Conservation (phyloP, 371 early-diverging fungal species). For the Mortierella sp. region DNA sequence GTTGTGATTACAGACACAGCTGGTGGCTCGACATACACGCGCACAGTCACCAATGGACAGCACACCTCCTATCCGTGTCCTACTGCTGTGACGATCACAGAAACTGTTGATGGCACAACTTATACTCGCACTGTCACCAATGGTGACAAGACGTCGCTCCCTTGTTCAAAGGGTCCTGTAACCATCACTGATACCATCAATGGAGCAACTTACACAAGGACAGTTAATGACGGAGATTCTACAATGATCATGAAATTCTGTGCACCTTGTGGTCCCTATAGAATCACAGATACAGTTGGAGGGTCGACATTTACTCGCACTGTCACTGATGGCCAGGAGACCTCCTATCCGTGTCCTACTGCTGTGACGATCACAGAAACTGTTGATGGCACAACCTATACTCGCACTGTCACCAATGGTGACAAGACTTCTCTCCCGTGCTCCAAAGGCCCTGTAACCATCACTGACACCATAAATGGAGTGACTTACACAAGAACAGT, state of each 20-base stretch:
- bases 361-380: conserved; percentile 10
- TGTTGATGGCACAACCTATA: neutral
- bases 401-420: neutral
- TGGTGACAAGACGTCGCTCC: neutral
- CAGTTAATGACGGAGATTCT: too few species aligned
- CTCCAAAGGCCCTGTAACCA: conserved; percentile 1
- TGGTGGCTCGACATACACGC: too few species aligned
- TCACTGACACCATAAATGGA: conserved; percentile 18
- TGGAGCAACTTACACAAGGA: conserved; percentile 15
- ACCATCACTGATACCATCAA: conserved; percentile 17
- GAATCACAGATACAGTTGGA: neutral
- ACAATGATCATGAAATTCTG: too few species aligned
- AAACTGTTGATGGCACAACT: neutral
- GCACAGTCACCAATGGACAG: too few species aligned
- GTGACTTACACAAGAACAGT: conserved; percentile 14
- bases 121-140: too few species aligned
- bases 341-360: neutral
- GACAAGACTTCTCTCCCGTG: neutral
- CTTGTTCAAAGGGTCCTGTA: neutral
- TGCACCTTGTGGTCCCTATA: neutral
- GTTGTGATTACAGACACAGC: neutral
- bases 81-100: conserved; percentile 14
- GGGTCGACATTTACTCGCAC: too few species aligned
- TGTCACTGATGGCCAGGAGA: too few species aligned
- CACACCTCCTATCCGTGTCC: neutral